Base-by-base conservation (phyloP, 805 yeast genomes). In the Yarrowia yakushimensis region DNA sequence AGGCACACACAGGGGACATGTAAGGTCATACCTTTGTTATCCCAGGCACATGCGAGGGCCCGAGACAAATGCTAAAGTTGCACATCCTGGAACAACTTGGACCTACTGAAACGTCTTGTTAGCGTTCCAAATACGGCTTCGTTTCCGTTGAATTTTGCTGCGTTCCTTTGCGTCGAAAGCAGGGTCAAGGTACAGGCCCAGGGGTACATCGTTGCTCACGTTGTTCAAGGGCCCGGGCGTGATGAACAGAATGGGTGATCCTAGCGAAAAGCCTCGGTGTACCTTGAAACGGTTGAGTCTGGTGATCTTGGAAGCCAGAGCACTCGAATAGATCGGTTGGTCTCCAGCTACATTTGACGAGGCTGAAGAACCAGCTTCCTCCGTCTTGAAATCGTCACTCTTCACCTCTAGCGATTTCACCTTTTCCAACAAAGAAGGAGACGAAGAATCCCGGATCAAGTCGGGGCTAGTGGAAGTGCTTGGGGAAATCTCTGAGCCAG, bases 121-220 rank as follows among this genome's bases (percentile, higher is more conserved):
- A 13, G 13, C 8, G 36, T 27, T 11, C 12, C 33, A 6, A 13
- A 45, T 11, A 6, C 23, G 52, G 9, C 36, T 30, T 30, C 52
- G 15, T 20, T 30, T 45, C 27, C 25, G 36, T 33, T 30, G 34
- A 13, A 45, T 45, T 13, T 13, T 33, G 13, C 13, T 7, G n/a
- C 52, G 52, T 10, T 45, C 52, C 36, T 20, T 45, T 28, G 52
- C 52, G 20, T 45, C 52, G 27, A 45, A 45, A 45, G 52, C 52
- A 45, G 52, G 52, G 52, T 45, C 36, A 11, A 45, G 52, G 52
- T 17, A 45, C 52, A 45, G 36, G 52, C 52, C 52, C 52, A 45
- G 52, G 52, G 52, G 52, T 20, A 18, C 8, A 30, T 45, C 52
- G 25, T 13, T 28, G 36, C 8, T 18, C 15, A 12, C 13, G 34